These are phyloP conservation scores for Pezicula neosporulosa DNA, from an alignment of 2,329 filamentous ascomycete species.

Conservation along the genomic window DNA sequence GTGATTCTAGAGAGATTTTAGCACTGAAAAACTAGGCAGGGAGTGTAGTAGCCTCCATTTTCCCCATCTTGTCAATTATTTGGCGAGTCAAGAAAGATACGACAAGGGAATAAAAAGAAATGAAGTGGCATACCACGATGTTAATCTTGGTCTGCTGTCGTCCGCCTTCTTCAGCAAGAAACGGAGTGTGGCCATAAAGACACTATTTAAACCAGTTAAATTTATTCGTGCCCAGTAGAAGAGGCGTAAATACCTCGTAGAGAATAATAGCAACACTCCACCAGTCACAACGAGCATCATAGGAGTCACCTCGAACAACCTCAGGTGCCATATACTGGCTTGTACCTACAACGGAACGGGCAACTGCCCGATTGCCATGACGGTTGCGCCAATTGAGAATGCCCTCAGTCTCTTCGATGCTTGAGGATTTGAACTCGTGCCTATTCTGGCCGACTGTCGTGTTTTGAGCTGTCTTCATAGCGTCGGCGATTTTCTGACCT, in stretches of 20 bases:
- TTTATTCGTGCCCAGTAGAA: background rate
- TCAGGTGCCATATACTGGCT: conserved; percentile 99
- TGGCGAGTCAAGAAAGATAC: background rate
- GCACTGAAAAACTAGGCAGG: background rate
- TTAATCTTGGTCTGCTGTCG: conserved; percentile 81
- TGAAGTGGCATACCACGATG: conserved; percentile 60
- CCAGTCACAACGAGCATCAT: conserved; percentile 94
- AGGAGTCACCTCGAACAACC: conserved; percentile 75
- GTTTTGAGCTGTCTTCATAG: conserved; percentile 33
- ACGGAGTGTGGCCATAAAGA: conserved; percentile 87
- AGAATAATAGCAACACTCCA: conserved; percentile 95
- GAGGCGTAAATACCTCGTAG: conserved; percentile 59
- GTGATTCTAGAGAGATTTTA: conserved; percentile 57
- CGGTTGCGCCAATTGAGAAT: conserved; percentile 69
- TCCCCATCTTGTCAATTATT: background rate
- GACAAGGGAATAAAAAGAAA: conserved; percentile 4
- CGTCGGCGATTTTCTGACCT: conserved; percentile 35
- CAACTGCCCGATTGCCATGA: conserved; percentile 66
- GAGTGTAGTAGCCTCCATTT: background rate
- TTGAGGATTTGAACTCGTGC: conserved; percentile 32
- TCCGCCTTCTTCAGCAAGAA: conserved; percentile 70
- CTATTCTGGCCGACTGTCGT: conserved; percentile 36
- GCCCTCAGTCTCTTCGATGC: conserved; percentile 33
- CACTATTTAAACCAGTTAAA: conserved; percentile 45
- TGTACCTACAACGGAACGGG: conserved; percentile 86